Base-by-base conservation (phyloP, 768 basidiomycete species). In the Mycena galopus region DNA sequence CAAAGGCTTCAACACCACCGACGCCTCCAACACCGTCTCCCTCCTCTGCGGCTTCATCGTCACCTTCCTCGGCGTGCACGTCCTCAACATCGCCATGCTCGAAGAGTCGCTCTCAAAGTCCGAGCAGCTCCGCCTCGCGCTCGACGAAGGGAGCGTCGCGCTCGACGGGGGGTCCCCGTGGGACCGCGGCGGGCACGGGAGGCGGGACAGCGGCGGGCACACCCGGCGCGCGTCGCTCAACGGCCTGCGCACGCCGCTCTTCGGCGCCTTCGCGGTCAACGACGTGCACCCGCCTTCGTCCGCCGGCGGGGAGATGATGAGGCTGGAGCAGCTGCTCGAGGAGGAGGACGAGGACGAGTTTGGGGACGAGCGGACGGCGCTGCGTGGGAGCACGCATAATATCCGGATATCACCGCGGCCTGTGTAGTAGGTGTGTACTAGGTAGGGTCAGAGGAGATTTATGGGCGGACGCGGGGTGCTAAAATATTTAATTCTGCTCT, bases 1-100 rank as follows among this genome's bases (percentile, higher is more conserved):
- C 88, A 94, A 96, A 85, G 98, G 98, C 0, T 94, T 99, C 86
- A 96, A 98, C 83, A 98, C 96, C 17, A 89, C 92, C 30, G 91
- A 90, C 69, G 91, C 89, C 16, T 87, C 89, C 30, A 94, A 95
- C 80, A 96, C 95, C 35, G 77, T 96, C 42, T 97, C 96, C 3
- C 91, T 99, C 67, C 51, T 80, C 76, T 16, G 67, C 74, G 30
- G 65, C 19, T 65, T 81, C 81, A 19, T 76, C 80, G 47, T 83
- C 85, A 4, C 72, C 79, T 69, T 81, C 83, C 51, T 77, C 77
- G 51, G 55, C 65, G n/a, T 76, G 70, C 25, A 65, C 73, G 55
- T 79, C 64, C 29, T 73, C 75, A 73, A 73, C 64, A 23, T 73
- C 59, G 63, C 68, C 10, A 44, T 73, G 65, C 65, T 73, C 32